phyloP scores from a whole-genome alignment of 352 stramenopile genomes.

The Pythium dissimile region DNA sequence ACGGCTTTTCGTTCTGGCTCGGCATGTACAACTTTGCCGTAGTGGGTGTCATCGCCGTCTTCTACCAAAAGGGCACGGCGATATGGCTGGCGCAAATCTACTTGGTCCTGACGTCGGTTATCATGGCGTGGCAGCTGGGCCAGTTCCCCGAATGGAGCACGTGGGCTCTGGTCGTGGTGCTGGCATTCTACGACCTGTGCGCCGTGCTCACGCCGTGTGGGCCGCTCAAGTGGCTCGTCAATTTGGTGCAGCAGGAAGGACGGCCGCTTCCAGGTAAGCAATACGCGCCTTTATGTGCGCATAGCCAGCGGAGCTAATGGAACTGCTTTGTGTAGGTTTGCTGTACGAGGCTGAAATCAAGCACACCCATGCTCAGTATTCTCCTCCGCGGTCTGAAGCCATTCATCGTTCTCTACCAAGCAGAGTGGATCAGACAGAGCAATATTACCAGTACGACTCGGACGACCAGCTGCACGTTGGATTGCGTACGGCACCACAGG shows the following conservation, averaged over 20 bases:
- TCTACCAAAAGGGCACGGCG: constrained; percentile 84
- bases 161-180: constrained; percentile 90
- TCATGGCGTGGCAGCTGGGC: constrained; percentile 97
- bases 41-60: constrained; percentile 86
- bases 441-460: constrained; percentile 72
- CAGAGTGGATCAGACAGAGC: background rate
- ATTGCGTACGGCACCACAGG: background rate
- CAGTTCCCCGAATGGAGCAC: constrained; percentile 95
- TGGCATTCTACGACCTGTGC: constrained; percentile 99
- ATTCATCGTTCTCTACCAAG: background rate
- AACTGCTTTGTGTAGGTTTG: constrained; percentile 56
- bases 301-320: too few species aligned
- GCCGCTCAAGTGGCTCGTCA: constrained; percentile 94
- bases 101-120: constrained; percentile 94
- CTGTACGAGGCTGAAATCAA: constrained; percentile 73
- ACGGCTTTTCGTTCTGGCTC: constrained; percentile 65
- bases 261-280: constrained; percentile 83
- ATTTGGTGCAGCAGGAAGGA: constrained; percentile 92
- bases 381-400: background rate
- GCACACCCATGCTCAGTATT: constrained; percentile 27
- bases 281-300: background rate
- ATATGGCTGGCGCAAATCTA: constrained; percentile 93
- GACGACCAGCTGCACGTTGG: constrained; percentile 20
- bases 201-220: constrained; percentile 99
- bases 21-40: constrained; percentile 92